A percentile compares a stretch with the other conserved stretches of the same genome.
phyloP scores from a whole-genome alignment of 371 early-diverging fungal species.

The Mortierella sp. region DNA sequence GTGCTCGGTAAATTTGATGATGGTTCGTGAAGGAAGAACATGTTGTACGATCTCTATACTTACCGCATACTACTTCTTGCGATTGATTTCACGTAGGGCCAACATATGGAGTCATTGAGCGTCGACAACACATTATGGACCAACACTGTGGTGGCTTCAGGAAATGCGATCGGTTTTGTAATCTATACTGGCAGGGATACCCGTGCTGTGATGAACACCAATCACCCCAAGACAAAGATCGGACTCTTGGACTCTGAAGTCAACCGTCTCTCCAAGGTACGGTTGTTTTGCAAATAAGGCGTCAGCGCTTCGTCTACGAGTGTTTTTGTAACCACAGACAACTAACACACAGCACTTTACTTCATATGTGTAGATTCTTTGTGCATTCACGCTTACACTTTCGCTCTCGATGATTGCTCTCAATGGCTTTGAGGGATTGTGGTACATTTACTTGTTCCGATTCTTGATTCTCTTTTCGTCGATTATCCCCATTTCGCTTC shows the following conservation, averaged over 20 bases:
- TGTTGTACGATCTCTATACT: neutral
- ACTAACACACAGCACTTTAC: neutral
- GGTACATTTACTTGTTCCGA: slow-evolving; percentile 94
- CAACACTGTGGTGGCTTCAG: slow-evolving; percentile 98
- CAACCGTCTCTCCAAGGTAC: slow-evolving; percentile 93
- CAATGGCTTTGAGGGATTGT: slow-evolving; percentile 90
- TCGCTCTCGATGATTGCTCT: slow-evolving; percentile 93
- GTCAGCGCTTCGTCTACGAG: neutral
- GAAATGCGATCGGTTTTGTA: slow-evolving; percentile 93
- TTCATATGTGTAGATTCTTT: slow-evolving; percentile 74
- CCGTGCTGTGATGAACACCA: slow-evolving; percentile 98
- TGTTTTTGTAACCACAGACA: neutral
- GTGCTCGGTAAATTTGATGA: slow-evolving; percentile 12
- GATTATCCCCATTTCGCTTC: slow-evolving; percentile 98
- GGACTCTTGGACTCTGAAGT: slow-evolving; percentile 97
- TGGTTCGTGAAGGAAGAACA: neutral
- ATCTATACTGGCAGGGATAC: slow-evolving; percentile 99
- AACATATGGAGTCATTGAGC: slow-evolving; percentile 78
- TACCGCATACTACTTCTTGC: neutral
- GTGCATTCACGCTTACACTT: slow-evolving; percentile 85
- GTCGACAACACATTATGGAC: slow-evolving; percentile 99
- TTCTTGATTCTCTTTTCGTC: slow-evolving; percentile 98
- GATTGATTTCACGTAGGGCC: slow-evolving; percentile 25
- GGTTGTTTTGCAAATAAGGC: neutral
- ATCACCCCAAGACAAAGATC: slow-evolving; percentile 95